These are phyloP conservation scores for Colletotrichum camelliae DNA, from an alignment of 2,329 filamentous ascomycete genomes.

Conservation along the genomic window DNA sequence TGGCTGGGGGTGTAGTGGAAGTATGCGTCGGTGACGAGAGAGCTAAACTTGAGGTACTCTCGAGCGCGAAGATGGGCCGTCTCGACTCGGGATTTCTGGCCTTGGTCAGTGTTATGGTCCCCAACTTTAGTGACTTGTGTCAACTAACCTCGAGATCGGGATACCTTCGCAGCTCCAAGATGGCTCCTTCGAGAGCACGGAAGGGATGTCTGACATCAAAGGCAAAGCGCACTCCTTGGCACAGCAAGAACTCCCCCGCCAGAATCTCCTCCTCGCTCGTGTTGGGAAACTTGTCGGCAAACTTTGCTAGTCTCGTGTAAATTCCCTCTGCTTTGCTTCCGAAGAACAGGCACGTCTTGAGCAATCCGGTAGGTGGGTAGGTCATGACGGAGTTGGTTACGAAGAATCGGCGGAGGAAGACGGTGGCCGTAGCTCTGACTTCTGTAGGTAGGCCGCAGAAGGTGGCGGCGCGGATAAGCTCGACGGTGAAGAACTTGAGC, in stretches of 20 bases:
- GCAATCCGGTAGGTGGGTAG: conserved; percentile 87
- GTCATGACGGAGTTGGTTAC: conserved; percentile 96
- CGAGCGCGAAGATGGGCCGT: conserved; percentile 76
- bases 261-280: conserved; percentile 83
- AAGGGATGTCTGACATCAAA: conserved; percentile 94
- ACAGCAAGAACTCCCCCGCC: conserved; percentile 89
- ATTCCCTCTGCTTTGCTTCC: conserved; percentile 91
- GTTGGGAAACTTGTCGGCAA: conserved; percentile 72
- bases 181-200: conserved; percentile 82
- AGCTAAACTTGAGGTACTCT: conserved; percentile 77
- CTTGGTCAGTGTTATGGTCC: background rate
- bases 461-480: conserved; percentile 61
- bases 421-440: conserved; percentile 72
- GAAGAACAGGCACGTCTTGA: conserved; percentile 91
- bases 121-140: conserved; percentile 8
- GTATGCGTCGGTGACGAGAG: conserved; percentile 91
- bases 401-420: conserved; percentile 95
- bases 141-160: conserved; percentile 61
- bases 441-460: conserved; percentile 56
- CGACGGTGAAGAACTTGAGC: conserved; percentile 75
- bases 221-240: conserved; percentile 90
- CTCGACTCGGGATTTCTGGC: conserved; percentile 48
- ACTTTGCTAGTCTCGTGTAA: conserved; percentile 70
- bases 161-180: conserved; percentile 80
- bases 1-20: conserved; percentile 95